Conservation (phyloP, 805 yeast species). For the Starmerella cellae region DNA sequence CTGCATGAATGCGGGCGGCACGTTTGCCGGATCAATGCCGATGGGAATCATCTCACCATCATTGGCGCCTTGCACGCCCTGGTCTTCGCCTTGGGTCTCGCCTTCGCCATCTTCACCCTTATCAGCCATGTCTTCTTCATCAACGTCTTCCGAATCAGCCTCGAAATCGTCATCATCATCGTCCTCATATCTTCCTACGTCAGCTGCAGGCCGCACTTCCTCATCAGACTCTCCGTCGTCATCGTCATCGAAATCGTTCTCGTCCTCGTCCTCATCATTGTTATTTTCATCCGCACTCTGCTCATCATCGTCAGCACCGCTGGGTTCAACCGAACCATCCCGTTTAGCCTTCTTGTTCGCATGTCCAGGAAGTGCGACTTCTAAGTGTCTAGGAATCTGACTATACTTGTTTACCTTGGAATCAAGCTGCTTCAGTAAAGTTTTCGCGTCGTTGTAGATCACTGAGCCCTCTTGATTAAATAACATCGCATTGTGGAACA, state of each 20-base stretch:
- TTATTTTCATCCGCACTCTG: not conserved
- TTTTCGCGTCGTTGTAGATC: conserved; percentile 57
- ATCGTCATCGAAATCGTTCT: conserved; percentile 21
- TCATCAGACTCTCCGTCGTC: conserved; percentile 16
- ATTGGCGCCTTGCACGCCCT: not conserved
- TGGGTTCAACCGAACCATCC: not conserved
- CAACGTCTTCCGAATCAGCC: conserved; percentile 22
- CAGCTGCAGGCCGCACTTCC: conserved; percentile 20
- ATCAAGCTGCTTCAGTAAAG: conserved; percentile 41
- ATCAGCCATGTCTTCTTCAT: conserved; percentile 19
- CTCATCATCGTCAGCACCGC: not conserved
- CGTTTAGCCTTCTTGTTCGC: not conserved
- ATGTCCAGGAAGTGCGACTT: conserved; percentile 9
- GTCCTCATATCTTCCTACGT: conserved; percentile 14
- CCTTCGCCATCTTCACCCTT: conserved; percentile 5
- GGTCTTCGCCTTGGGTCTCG: not conserved
- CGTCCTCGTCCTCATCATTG: conserved; percentile 18
- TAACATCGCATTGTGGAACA: conserved; percentile 65
- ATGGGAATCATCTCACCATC: not conserved
- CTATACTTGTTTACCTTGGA: conserved; percentile 20
- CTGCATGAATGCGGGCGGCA: conserved; percentile 16
- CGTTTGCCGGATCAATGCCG: not conserved
- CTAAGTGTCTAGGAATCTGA: conserved; percentile 16
- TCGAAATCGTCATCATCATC: conserved; percentile 24
- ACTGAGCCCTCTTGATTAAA: conserved; percentile 65